phyloP scores from a whole-genome alignment of 208 protist genomes.

The Naegleria lovaniensis region DNA sequence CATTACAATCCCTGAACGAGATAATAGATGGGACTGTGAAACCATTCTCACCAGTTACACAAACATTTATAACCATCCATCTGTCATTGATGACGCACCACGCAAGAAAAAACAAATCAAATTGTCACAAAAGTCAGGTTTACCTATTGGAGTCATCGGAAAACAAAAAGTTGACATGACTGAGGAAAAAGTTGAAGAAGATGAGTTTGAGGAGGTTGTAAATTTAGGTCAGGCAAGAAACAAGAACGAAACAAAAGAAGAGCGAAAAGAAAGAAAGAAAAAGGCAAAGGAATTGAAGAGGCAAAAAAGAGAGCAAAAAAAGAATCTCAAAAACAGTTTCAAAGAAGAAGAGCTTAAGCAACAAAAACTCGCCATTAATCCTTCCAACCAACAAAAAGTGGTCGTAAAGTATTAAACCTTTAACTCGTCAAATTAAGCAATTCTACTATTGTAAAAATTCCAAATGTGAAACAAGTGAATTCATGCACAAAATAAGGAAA shows the following conservation, averaged over 20 bases:
- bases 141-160: not conserved
- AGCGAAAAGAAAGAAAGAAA: conserved; percentile 66
- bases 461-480: too few species aligned
- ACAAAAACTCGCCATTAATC: conserved; percentile 29
- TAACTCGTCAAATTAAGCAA: too few species aligned
- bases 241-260: conserved; percentile 68
- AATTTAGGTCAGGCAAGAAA: conserved; percentile 28
- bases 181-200: conserved; percentile 40
- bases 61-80: conserved; percentile 76
- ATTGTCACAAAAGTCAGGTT: conserved; percentile 33
- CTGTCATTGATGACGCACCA: conserved; percentile 60
- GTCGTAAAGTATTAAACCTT: conserved; percentile 5
- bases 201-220: conserved; percentile 17
- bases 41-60: conserved; percentile 64
- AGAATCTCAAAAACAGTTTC: conserved; percentile 62
- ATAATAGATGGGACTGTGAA: conserved; percentile 59
- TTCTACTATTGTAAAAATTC: too few species aligned
- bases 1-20: not conserved
- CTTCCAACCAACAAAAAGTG: not conserved
- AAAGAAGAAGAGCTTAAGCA: conserved; percentile 63
- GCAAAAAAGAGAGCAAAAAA: conserved; percentile 65
- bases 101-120: conserved; percentile 29
- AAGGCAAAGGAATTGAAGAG: conserved; percentile 65
- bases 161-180: not conserved
- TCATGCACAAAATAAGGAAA: too few species aligned